Base-by-base conservation (phyloP, 2,329 filamentous ascomycete species). In the Hortaea sp. region DNA sequence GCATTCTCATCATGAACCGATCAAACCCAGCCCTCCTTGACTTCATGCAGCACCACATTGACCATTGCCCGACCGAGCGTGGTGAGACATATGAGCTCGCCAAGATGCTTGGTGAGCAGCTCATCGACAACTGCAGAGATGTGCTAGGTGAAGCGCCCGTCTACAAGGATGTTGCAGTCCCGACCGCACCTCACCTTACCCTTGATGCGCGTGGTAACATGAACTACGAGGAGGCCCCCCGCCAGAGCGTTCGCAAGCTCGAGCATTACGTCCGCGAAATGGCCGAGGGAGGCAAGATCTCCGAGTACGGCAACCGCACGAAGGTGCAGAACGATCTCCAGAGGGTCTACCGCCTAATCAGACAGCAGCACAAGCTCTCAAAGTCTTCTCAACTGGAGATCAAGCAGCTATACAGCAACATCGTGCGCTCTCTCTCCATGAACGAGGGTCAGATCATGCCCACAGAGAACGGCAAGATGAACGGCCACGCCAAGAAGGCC, bases 1-100 rank as follows among this genome's bases (percentile, higher is more conserved):
- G 92, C 71, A 97, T 98, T 62, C 85, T 88, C 56, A 92, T 98
- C 70, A 98, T 98, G 92, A 98, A 95, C 74, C 85, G 92, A 52
- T 95, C 92, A 31, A 98, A 97, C 65, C 92, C 92, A 2, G 84
- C 87, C 32, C 80, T 98, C 1, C 78, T 98, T 48, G 90, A 98
- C 58, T 98, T 95, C 69, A 98, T 98, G 92, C 92, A 98, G 66
- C 97, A 98, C 61, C 92, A 98, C 71, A 98, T 98, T 62, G 92
- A 98, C 62, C 92, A 97, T 73, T 97, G 90, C 72, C 92, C 92
- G 0, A 89, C 89, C 0, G 89, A 98, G 63, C 84, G 90, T 43
- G 92, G 92, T 49, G 92, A 98, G 72, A 98, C 92, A 1, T 98
- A 98, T 70, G 79, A 92, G 70, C 81, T 98, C n/a, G 92, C 92